phyloP scores from a whole-genome alignment of 1,284 basidiomycete species.

The Mycocalia duriaeana region DNA sequence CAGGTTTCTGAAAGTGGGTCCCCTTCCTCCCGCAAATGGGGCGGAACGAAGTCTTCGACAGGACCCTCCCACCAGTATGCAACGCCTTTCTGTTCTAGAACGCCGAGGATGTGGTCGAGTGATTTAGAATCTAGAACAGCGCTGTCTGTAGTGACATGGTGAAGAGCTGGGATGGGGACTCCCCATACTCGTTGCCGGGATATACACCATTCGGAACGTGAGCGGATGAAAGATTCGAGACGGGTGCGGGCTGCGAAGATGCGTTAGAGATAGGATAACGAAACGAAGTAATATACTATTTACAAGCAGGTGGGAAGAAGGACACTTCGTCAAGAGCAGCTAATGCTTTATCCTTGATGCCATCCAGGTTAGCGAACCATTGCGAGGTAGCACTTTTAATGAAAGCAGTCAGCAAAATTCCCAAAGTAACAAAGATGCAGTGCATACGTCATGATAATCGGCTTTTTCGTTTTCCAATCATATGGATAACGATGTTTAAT shows the following conservation, averaged over 20 bases:
- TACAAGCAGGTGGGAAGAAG: constrained; percentile 79
- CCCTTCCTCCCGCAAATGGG: constrained; percentile 43
- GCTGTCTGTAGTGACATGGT: constrained; percentile 61
- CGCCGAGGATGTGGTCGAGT: constrained; percentile 73
- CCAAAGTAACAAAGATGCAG: not conserved
- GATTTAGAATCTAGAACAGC: constrained; percentile 67
- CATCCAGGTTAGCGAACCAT: constrained; percentile 93
- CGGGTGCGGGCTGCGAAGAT: constrained; percentile 66
- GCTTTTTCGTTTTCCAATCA: constrained; percentile 95
- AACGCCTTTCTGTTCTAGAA: constrained; percentile 72
- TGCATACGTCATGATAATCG: constrained; percentile 82
- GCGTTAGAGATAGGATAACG: constrained; percentile 5
- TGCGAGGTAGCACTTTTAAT: constrained; percentile 84
- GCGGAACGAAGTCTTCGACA: constrained; percentile 78
- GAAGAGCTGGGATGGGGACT: constrained; percentile 90
- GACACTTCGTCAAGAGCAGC: constrained; percentile 67
- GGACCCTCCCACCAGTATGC: constrained; percentile 91
- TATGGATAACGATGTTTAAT: constrained; percentile 91
- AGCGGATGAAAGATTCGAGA: constrained; percentile 79
- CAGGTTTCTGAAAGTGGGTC: constrained; percentile 42
- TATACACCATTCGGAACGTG: constrained; percentile 98
- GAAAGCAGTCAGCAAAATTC: constrained; percentile 2
- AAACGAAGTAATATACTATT: constrained; percentile 23
- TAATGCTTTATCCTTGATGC: constrained; percentile 77
- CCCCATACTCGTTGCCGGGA: constrained; percentile 98